Conservation (phyloP, 169 alveolate species). For the Besnoitia besnoiti region DNA sequence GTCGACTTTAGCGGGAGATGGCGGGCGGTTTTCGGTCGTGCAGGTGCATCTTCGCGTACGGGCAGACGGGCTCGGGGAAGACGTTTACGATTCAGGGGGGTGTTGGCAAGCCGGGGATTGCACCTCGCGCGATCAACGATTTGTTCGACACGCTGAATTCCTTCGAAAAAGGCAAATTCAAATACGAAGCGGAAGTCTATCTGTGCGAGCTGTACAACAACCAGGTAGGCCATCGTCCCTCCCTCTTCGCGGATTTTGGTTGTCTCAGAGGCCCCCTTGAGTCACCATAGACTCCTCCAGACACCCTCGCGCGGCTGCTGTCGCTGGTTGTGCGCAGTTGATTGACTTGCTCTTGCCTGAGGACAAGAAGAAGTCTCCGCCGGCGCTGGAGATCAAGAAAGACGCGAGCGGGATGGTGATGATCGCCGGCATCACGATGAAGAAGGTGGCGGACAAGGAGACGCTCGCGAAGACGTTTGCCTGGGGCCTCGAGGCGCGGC, state of each 20-base stretch:
- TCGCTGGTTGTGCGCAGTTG: constrained; percentile 58
- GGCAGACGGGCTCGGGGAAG: constrained; percentile 93
- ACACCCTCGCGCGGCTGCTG: no score
- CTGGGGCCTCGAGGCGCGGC: constrained; percentile 78
- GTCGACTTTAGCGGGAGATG: no score
- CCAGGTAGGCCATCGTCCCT: constrained; percentile 41
- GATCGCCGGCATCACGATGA: constrained; percentile 71
- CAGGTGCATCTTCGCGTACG: constrained; percentile 88
- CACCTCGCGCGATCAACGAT: constrained; percentile 85
- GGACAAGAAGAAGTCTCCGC: constrained; percentile 69
- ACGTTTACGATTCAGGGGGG: constrained; percentile 91
- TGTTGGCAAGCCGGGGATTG: constrained; percentile 81
- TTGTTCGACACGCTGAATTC: constrained; percentile 75
- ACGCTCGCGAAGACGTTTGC: constrained; percentile 70
- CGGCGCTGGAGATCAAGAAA: constrained; percentile 76
- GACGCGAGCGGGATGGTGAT: constrained; percentile 75
- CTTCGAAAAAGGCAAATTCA: constrained; percentile 73
- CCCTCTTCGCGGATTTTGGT: no score
- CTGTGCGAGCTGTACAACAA: constrained; percentile 85
- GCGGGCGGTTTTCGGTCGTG: not conserved
- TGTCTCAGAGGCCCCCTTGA: no score
- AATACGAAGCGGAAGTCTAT: constrained; percentile 77
- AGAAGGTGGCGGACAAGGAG: constrained; percentile 61
- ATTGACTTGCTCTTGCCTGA: constrained; percentile 76
- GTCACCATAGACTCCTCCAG: not conserved